These are phyloP conservation scores for Dioszegia aurantiaca DNA, from an alignment of 768 basidiomycete species.

Conservation along the genomic window DNA sequence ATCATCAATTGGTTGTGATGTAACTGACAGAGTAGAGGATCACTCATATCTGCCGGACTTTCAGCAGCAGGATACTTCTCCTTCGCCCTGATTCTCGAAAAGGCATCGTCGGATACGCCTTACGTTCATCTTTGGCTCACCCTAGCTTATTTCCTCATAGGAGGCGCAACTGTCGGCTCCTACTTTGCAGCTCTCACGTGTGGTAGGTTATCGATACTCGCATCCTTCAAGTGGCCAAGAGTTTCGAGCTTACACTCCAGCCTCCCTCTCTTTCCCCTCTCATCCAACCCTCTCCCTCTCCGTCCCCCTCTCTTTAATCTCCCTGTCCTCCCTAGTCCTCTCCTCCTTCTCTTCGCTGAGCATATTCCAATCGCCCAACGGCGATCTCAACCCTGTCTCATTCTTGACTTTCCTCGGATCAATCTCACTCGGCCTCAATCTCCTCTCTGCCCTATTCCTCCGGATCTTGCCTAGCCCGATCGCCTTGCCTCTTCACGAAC, in stretches of 20 bases:
- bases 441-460: slow-evolving; percentile 40
- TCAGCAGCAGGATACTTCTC: slow-evolving; percentile 46
- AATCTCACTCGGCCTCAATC: slow-evolving; percentile 45
- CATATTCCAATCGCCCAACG: slow-evolving; percentile 19
- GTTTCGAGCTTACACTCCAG: slow-evolving; percentile 17
- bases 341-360: slow-evolving; percentile 40
- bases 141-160: slow-evolving; percentile 42
- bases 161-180: slow-evolving; percentile 48
- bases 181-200: slow-evolving; percentile 51
- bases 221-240: slow-evolving; percentile 3
- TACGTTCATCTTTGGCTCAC: slow-evolving; percentile 40
- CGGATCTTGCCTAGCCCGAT: slow-evolving; percentile 35
- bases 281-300: slow-evolving; percentile 50
- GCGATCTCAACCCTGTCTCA: slow-evolving; percentile 37
- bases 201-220: slow-evolving; percentile 25
- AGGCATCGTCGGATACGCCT: slow-evolving; percentile 29
- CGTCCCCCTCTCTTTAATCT: slow-evolving; percentile 45
- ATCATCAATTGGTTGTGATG: not conserved
- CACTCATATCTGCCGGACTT: slow-evolving; percentile 38
- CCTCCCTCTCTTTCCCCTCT: slow-evolving; percentile 47
- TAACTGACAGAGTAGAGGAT: slow-evolving; percentile 30
- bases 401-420: slow-evolving; percentile 46
- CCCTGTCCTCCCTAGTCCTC: slow-evolving; percentile 47
- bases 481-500: slow-evolving; percentile 7
- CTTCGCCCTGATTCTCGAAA: slow-evolving; percentile 36